These are phyloP conservation scores for Backusella parvicylindrica DNA, from an alignment of 192 early-diverging fungal genomes.

Conservation along the genomic window DNA sequence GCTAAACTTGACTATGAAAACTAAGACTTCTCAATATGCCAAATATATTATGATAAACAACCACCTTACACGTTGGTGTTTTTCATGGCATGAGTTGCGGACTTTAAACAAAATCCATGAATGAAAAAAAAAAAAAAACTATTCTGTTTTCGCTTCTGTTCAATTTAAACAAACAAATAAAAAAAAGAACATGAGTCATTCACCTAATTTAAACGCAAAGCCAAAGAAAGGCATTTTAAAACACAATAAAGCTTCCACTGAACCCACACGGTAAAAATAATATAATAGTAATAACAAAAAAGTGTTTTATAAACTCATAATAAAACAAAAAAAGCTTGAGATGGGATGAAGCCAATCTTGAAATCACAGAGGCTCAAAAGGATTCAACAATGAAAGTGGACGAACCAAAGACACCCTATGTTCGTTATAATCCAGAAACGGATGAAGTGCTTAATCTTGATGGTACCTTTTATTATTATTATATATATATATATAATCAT, in stretches of 20 bases:
- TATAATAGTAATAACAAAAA: neutral
- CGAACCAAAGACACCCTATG: constrained; percentile 95
- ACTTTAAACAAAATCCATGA: too few species aligned
- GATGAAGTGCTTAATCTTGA: constrained; percentile 60
- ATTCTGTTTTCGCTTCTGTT: neutral
- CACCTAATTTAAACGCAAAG: constrained; percentile 11
- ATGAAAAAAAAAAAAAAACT: neutral
- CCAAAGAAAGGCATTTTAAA: constrained; percentile 36
- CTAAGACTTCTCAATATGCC: too few species aligned
- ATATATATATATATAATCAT: too few species aligned
- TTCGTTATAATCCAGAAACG: constrained; percentile 79
- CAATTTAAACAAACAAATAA: too few species aligned
- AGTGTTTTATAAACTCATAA: neutral
- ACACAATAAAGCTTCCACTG: neutral
- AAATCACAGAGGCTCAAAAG: constrained; percentile 86
- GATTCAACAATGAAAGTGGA: constrained; percentile 94
- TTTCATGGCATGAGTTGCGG: too few species aligned
- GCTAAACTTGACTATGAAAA: too few species aligned
- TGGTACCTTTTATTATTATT: constrained; percentile 6
- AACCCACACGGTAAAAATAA: constrained; percentile 16
- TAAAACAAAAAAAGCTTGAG: constrained; percentile 52
- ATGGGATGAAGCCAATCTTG: constrained; percentile 95
- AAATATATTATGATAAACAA: too few species aligned
- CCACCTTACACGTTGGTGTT: too few species aligned
- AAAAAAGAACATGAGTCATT: neutral